Base-by-base conservation (phyloP, 2,329 filamentous ascomycete genomes). In the Botrytis fabae region DNA sequence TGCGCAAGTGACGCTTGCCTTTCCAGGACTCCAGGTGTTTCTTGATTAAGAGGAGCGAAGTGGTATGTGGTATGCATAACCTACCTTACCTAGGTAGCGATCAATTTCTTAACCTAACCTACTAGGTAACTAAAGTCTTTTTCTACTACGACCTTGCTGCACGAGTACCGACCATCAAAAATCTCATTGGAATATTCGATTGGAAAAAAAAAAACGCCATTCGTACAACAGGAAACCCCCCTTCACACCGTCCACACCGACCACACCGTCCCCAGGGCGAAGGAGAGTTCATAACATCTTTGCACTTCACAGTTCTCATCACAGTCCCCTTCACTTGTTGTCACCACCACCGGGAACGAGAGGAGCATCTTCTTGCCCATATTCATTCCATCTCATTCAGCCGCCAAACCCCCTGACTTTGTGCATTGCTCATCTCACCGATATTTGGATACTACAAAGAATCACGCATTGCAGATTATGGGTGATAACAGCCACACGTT, bases 1-100 rank as follows among this genome's bases (percentile, higher is more conserved):
- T 65, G 61, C 42, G 38, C 10, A 32, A 64, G 69, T 70, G 69
- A 70, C 40, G 57, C 57, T 62, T 63, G 65, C 51, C n/a, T 12
- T 32, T 57, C 51, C 51, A 57, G 51, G 51, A 57, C 51, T 57
- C 51, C 51, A 57, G 51, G 51, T 18, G 51, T 57, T 57, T 57
- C 51, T 22, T 38, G 48, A 57, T 42, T 12, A 1, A 42, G 16
- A 54, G n/a, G 46, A 65, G 38, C 32, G 3, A 62, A 38, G 7
- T 38, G 38, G 38, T 38, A 9, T 38, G 60, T n/a, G 60, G 62
- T 38, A 35, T 48, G 44, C 44, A 66, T 66, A 51, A 32, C 28
- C n/a, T 57, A 62, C 59, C 28, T n/a, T 18, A 62, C 59, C 59
- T 62, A 62, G 59, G 59, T n/a, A 62, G 60, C 60, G 60, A 42